Conservation (phyloP, 768 basidiomycete genomes). For the Pholiota molesta region DNA sequence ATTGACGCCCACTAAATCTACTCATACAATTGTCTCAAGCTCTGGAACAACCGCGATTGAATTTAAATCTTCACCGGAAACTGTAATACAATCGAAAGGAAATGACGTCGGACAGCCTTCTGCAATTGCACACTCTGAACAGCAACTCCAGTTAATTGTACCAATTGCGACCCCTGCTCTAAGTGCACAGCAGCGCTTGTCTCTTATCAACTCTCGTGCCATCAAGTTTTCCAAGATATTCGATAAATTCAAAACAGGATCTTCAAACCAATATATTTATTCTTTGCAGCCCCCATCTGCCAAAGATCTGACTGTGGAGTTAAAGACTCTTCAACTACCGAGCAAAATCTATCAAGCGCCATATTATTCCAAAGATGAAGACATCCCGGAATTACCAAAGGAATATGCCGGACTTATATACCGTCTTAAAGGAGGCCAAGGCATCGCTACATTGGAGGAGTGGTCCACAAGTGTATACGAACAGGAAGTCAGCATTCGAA, state of each 20-base stretch:
- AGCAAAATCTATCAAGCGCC: conserved; percentile 74
- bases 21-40: background rate
- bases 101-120: background rate
- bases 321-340: conserved; percentile 53
- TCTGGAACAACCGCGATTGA: background rate
- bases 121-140: background rate
- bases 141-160: background rate
- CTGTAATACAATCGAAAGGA: background rate
- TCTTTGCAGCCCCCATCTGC: conserved; percentile 50
- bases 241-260: conserved; percentile 29
- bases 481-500: background rate
- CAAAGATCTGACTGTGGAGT: conserved; percentile 44
- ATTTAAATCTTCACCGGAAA: background rate
- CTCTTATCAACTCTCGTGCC: conserved; percentile 25
- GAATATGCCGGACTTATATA: conserved; percentile 85
- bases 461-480: conserved; percentile 41
- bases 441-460: conserved; percentile 57
- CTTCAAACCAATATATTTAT: conserved; percentile 50
- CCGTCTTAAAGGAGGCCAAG: conserved; percentile 64
- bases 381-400: conserved; percentile 67
- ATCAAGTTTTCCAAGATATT: conserved; percentile 32
- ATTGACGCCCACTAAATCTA: background rate
- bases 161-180: background rate
- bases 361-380: conserved; percentile 72
- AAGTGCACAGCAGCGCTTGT: conserved; percentile 18